Conservation (phyloP, 305 asterid genomes). For the Lippia alba region DNA sequence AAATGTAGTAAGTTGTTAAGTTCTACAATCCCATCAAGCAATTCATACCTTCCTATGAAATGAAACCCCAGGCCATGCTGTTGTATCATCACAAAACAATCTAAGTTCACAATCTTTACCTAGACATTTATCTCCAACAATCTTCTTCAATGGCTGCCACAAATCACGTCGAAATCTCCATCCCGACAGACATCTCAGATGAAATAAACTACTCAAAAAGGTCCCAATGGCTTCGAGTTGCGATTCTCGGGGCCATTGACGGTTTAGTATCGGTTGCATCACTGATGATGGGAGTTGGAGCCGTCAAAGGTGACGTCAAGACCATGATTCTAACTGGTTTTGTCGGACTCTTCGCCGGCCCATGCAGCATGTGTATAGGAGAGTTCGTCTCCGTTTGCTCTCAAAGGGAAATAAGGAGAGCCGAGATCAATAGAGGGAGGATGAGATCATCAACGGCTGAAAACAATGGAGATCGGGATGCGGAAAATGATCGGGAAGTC, state of each 20-base stretch:
- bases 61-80: no score
- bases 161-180: constrained; percentile 40
- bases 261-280: constrained; percentile 71
- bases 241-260: constrained; percentile 76
- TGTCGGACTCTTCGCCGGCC: constrained; percentile 70
- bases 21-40: no score
- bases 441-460: background rate
- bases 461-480: background rate
- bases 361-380: constrained; percentile 85
- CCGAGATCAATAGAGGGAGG: constrained; percentile 50
- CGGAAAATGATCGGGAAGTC: constrained; percentile 37
- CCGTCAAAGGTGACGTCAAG: constrained; percentile 48
- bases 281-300: constrained; percentile 76
- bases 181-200: constrained; percentile 36
- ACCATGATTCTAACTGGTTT: constrained; percentile 70
- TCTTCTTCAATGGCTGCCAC: constrained; percentile 42
- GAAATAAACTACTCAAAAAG: constrained; percentile 55
- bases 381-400: constrained; percentile 73
- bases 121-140: background rate
- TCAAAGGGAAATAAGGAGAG: constrained; percentile 57
- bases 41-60: no score
- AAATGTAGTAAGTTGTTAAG: no score
- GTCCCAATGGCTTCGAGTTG: constrained; percentile 85
- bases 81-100: background rate
- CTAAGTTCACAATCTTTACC: constrained; percentile 9